Conservation (phyloP, 2,329 filamentous ascomycete species). For the Dothidotthia symphoricarpi region DNA sequence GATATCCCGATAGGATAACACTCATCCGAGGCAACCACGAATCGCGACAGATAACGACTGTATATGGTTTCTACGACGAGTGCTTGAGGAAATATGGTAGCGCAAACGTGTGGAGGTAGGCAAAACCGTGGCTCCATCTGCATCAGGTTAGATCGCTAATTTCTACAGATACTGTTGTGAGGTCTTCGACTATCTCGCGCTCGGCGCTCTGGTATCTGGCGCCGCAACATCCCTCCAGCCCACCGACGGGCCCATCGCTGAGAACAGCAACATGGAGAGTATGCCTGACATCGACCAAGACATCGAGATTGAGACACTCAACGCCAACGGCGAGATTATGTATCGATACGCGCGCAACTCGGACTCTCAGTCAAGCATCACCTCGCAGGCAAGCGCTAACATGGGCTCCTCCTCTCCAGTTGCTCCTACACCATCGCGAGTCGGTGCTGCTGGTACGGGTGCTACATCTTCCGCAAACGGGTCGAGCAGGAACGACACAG, state of each 20-base stretch:
- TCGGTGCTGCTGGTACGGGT: constrained; percentile 75
- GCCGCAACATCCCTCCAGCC: constrained; percentile 65
- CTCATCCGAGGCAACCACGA: constrained; percentile 95
- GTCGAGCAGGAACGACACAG: constrained; percentile 51
- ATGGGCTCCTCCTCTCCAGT: constrained; percentile 37
- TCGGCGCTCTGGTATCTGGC: constrained; percentile 87
- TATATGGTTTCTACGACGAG: constrained; percentile 98
- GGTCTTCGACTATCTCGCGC: constrained; percentile 92
- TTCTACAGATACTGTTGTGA: constrained; percentile 73
- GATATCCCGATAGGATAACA: constrained; percentile 95
- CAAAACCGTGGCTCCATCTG: no score
- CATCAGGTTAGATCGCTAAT: neutral
- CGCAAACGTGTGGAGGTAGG: constrained; percentile 79
- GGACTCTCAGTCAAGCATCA: constrained; percentile 38
- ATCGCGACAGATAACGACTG: constrained; percentile 92
- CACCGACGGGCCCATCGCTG: constrained; percentile 55
- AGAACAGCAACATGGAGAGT: constrained; percentile 52
- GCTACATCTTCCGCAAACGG: constrained; percentile 68
- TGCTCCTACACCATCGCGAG: constrained; percentile 49
- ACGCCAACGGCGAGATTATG: constrained; percentile 76
- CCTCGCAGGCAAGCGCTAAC: constrained; percentile 33
- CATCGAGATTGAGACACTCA: constrained; percentile 89
- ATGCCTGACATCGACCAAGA: constrained; percentile 62
- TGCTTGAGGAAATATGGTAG: constrained; percentile 94
- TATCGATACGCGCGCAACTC: constrained; percentile 62